Evolutionary conservation across 495 filamentous ascomycete species (phyloP).

Genomic region (Geoglossum glabrum): DNA sequence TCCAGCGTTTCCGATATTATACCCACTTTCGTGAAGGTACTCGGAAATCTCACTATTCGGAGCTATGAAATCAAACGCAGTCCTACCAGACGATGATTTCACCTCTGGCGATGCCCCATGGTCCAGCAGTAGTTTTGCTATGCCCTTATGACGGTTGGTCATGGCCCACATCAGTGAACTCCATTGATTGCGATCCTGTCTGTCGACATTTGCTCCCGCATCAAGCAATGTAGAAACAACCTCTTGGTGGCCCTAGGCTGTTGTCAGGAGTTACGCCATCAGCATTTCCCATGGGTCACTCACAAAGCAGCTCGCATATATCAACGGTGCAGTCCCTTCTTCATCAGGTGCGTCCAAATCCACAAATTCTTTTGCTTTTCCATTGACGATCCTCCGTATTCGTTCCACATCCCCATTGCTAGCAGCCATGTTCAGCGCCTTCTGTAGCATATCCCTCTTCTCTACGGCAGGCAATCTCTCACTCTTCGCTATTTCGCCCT

Average conservation of each 20-base stretch:
- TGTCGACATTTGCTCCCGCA: slow-evolving; percentile 77
- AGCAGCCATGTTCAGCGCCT: slow-evolving; percentile 80
- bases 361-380: slow-evolving; percentile 53
- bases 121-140: slow-evolving; percentile 78
- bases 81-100: slow-evolving; percentile 81
- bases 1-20: slow-evolving; percentile 68
- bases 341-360: slow-evolving; percentile 85
- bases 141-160: slow-evolving; percentile 92
- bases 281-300: slow-evolving; percentile 20
- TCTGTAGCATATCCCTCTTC: slow-evolving; percentile 66
- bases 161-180: slow-evolving; percentile 99
- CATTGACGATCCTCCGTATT: slow-evolving; percentile 53
- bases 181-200: slow-evolving; percentile 91
- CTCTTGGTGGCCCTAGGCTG: slow-evolving; percentile 64
- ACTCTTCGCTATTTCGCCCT: slow-evolving; percentile 55
- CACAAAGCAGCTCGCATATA: slow-evolving; percentile 98
- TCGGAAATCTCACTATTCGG: slow-evolving; percentile 92
- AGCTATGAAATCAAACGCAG: slow-evolving; percentile 88
- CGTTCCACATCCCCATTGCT: slow-evolving; percentile 87
- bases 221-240: slow-evolving; percentile 71
- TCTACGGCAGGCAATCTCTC: slow-evolving; percentile 53
- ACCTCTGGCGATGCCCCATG: slow-evolving; percentile 89
- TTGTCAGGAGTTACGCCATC: neutral
- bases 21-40: slow-evolving; percentile 83
- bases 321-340: slow-evolving; percentile 83